Evolutionary conservation across 202 grass and related monocot genomes (phyloP).

Genomic region (Panicum hallii): DNA sequence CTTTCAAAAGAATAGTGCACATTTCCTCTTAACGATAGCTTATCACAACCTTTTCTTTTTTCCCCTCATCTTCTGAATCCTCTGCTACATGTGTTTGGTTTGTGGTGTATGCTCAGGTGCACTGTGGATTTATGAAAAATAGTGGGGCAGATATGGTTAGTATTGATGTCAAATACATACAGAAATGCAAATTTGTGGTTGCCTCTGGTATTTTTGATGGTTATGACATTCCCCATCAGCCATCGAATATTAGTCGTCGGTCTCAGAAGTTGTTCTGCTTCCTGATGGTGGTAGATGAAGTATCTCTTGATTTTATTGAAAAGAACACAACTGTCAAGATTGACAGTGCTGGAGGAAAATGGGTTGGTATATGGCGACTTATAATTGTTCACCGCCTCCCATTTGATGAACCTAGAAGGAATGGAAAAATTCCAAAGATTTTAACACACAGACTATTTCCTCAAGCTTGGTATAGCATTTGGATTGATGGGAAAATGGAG

Average conservation of each 20-base stretch:
- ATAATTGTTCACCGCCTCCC: conserved; percentile 67
- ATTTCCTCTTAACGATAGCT: conserved; percentile 2
- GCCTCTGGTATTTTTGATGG: conserved; percentile 99
- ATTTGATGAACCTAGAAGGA: conserved; percentile 98
- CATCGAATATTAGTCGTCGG: conserved; percentile 79
- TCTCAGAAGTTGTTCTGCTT: conserved; percentile 97
- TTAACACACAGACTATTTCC: conserved; percentile 93
- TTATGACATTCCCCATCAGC: conserved; percentile 92
- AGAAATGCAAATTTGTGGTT: conserved; percentile 92
- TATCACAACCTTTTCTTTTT: not conserved
- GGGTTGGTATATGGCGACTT: conserved; percentile 96
- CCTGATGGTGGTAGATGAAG: conserved; percentile 95
- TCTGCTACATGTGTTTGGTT: conserved; percentile 17
- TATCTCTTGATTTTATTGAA: conserved; percentile 91
- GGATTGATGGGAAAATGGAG: conserved; percentile 99
- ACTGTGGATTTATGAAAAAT: conserved; percentile 94
- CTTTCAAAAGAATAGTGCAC: not conserved
- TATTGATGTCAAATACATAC: conserved; percentile 71
- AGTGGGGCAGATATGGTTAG: conserved; percentile 87
- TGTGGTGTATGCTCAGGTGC: conserved; percentile 65
- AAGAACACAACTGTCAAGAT: conserved; percentile 74
- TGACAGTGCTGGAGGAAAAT: conserved; percentile 76
- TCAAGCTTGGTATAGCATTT: conserved; percentile 94
- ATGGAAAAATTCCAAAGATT: conserved; percentile 98
- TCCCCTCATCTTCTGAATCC: not conserved